phyloP scores from a whole-genome alignment of 2,329 filamentous ascomycete genomes.

The Kalaharituber pfeilii region DNA sequence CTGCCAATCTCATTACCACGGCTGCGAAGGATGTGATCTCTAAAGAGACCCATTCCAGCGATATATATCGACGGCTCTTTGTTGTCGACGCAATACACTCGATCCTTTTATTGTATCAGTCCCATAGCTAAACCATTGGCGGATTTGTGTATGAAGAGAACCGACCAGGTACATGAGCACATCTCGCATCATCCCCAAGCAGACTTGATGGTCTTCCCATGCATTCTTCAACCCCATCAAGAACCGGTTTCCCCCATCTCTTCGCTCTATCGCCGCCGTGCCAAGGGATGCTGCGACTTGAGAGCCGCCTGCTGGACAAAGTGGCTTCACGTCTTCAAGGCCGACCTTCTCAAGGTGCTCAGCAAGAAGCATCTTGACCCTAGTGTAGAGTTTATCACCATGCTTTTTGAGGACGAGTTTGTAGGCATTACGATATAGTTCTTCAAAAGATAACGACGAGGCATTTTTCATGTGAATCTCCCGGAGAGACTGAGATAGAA shows the following conservation, averaged over 20 bases:
- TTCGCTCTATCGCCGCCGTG: slow-evolving; percentile 58
- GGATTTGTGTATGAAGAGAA: not conserved
- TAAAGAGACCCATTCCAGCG: slow-evolving; percentile 70
- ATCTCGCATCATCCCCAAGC: slow-evolving; percentile 93
- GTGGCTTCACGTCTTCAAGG: slow-evolving; percentile 47
- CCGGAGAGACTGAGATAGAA: slow-evolving; percentile 55
- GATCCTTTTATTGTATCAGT: slow-evolving; percentile 39
- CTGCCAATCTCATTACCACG: slow-evolving; percentile 42
- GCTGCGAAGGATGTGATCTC: slow-evolving; percentile 60
- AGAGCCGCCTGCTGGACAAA: slow-evolving; percentile 40
- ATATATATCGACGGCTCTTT: slow-evolving; percentile 63
- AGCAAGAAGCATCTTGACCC: slow-evolving; percentile 64
- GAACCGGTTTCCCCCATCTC: slow-evolving; percentile 67
- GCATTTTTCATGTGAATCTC: slow-evolving; percentile 90
- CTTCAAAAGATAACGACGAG: slow-evolving; percentile 79
- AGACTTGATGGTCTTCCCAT: slow-evolving; percentile 79
- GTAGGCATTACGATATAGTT: slow-evolving; percentile 85
- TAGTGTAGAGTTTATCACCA: slow-evolving; percentile 62
- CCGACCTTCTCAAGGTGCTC: slow-evolving; percentile 63
- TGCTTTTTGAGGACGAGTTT: slow-evolving; percentile 83
- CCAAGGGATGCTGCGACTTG: slow-evolving; percentile 29
- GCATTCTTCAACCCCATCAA: slow-evolving; percentile 55
- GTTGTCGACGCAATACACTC: slow-evolving; percentile 59
- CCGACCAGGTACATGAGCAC: slow-evolving; percentile 77
- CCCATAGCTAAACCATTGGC: not conserved